Conservation (phyloP, 352 stramenopile genomes). For the Pythium utonaiense region DNA sequence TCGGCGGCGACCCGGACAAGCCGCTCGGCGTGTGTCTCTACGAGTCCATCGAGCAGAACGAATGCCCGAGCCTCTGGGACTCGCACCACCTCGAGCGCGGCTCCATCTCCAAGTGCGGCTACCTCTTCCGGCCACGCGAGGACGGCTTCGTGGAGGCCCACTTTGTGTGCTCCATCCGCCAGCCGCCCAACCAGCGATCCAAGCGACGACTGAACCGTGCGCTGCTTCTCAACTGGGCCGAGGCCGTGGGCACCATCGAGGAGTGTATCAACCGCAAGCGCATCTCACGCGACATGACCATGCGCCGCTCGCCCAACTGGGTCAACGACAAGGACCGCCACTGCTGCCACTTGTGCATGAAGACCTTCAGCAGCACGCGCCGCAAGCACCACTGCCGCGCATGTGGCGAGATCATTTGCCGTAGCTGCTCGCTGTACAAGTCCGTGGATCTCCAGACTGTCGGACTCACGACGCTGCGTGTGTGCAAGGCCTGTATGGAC, state of each 20-base stretch:
- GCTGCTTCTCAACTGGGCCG: conserved; percentile 65
- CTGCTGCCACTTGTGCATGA: conserved; percentile 80
- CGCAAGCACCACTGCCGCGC: conserved; percentile 79
- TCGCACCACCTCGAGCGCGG: conserved; percentile 68
- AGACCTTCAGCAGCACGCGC: conserved; percentile 77
- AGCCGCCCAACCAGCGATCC: conserved; percentile 55
- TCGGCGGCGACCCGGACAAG: conserved; percentile 42
- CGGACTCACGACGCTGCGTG: conserved; percentile 65
- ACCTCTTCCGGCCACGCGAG: conserved; percentile 64
- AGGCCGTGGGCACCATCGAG: conserved; percentile 60
- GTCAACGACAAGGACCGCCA: conserved; percentile 78
- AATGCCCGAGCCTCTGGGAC: conserved; percentile 69
- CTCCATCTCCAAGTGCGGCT: conserved; percentile 77
- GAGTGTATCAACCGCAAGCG: conserved; percentile 63
- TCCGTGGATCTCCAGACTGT: conserved; percentile 71
- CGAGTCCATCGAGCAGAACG: conserved; percentile 75
- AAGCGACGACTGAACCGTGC: conserved; percentile 62
- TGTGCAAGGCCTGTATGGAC: conserved; percentile 80
- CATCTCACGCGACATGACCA: conserved; percentile 73
- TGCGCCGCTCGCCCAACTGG: conserved; percentile 68
- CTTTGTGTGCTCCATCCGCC: conserved; percentile 78
- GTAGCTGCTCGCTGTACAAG: conserved; percentile 75
- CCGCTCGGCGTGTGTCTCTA: conserved; percentile 70
- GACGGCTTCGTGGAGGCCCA: conserved; percentile 64
- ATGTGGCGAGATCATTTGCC: conserved; percentile 85